Evolutionary conservation across 352 stramenopile genomes (phyloP).

Genomic region (Pythium aristosporum): DNA sequence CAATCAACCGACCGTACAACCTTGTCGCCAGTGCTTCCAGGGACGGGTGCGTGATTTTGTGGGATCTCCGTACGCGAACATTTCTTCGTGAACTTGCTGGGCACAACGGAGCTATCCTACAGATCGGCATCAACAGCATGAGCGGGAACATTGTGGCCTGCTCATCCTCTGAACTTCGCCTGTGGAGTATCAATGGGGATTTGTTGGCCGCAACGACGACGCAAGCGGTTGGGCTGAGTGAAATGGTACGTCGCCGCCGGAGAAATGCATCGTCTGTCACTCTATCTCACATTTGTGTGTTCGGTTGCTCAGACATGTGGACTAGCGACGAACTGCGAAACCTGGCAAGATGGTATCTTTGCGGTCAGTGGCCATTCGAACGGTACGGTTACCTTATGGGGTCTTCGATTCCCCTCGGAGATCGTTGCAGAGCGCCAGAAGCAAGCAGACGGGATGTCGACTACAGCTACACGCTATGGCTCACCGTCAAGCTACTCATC

Average conservation of each 20-base stretch:
- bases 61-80: constrained; percentile 59
- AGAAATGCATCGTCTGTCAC: background rate
- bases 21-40: constrained; percentile 59
- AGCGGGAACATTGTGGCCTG: constrained; percentile 65
- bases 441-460: background rate
- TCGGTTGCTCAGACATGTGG: constrained; percentile 39
- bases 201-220: constrained; percentile 53
- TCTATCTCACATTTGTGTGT: constrained; percentile 4
- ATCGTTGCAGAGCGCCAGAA: constrained; percentile 30
- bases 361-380: constrained; percentile 68
- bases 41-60: constrained; percentile 61
- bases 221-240: constrained; percentile 40
- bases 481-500: constrained; percentile 8
- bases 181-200: constrained; percentile 84
- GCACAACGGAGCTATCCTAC: constrained; percentile 41
- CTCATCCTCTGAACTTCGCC: constrained; percentile 47
- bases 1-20: constrained; percentile 77
- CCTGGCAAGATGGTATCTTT: constrained; percentile 70
- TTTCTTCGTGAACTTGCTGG: constrained; percentile 65
- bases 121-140: constrained; percentile 67
- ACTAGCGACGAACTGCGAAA: constrained; percentile 68
- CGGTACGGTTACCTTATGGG: constrained; percentile 73
- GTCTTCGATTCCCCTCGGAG: constrained; percentile 58
- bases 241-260: constrained; percentile 39
- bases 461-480: background rate